Evolutionary conservation across 139 green algal genomes (phyloP).

Genomic region (Parachlorella kessleri): DNA sequence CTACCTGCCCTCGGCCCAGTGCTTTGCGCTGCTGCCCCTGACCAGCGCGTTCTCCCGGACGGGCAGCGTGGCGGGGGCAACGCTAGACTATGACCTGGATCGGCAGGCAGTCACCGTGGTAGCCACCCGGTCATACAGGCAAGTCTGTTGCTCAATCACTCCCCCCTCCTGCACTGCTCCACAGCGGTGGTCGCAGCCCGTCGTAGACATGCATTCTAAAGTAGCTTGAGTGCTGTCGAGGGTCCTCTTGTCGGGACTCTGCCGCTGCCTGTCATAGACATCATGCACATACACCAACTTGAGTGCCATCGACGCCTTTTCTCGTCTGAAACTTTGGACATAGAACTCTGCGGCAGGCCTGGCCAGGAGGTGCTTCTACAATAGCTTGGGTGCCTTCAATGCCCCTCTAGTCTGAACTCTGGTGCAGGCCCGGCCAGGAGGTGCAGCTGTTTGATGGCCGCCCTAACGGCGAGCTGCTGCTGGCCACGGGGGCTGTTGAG

Average conservation of each 20-base stretch:
- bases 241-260: too few relatives aligned
- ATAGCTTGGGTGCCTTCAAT: not conserved
- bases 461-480: conserved; percentile 84
- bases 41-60: conserved; percentile 52
- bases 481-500: conserved; percentile 77
- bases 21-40: conserved; percentile 92
- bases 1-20: conserved; percentile 85
- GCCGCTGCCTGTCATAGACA: too few relatives aligned
- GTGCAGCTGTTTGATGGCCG: conserved; percentile 76
- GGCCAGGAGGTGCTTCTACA: too few relatives aligned
- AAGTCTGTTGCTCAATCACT: too few relatives aligned
- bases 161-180: too few relatives aligned
- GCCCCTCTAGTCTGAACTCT: not conserved
- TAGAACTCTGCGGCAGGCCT: too few relatives aligned
- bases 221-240: too few relatives aligned
- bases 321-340: too few relatives aligned
- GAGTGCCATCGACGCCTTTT: too few relatives aligned
- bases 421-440: conserved; percentile 60
- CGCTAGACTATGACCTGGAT: conserved; percentile 81
- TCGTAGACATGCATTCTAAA: too few relatives aligned
- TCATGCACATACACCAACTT: too few relatives aligned
- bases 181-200: too few relatives aligned
- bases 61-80: conserved; percentile 56
- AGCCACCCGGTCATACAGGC: conserved; percentile 54
- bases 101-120: conserved; percentile 61